Base-by-base conservation (phyloP, 73 alveolate genomes). In the Paraurostyla sp. region DNA sequence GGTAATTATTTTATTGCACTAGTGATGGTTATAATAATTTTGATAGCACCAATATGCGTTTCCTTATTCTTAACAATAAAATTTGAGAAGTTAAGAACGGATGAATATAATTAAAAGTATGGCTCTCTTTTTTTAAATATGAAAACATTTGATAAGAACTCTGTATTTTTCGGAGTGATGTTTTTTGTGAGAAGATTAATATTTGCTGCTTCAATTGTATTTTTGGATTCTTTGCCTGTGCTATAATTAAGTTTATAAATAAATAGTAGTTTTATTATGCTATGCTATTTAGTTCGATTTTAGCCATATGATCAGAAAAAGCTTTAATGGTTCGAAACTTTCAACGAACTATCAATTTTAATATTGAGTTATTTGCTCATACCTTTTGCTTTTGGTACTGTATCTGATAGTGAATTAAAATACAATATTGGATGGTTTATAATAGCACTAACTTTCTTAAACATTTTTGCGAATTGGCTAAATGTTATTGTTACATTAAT, bases 331-430 rank as follows among this genome's bases (percentile, higher is more conserved):
- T 4, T 65, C 16, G 82, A 65, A 58, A 16, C 25, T 65, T 65
- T 65, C 25, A 65, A 65, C 41, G 82, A 65, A 65, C 41, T 65
- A 33, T 18, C 82, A 11, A 40, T 65, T 2, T 4, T 65, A 1
- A 30, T 56, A 7, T 40, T 65, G 13, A 38, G 60, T 13, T 65
- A 65, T 38, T 65, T 65, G 42, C 58, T 65, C 22, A 40, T 65
- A 4, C 82, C 82, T 6, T 65, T 65, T 35, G 40, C 82, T 38
- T n/a, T n/a, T n/a, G n/a, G n/a, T n/a, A n/a, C n/a, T n/a, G n/a
- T n/a, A n/a, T n/a, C n/a, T n/a, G n/a, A n/a, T n/a, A n/a, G n/a
- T n/a, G n/a, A n/a, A n/a, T n/a, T n/a, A n/a, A n/a, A n/a, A n/a
- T n/a, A n/a, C n/a, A n/a, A n/a, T n/a, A n/a, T n/a, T n/a, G n/a